phyloP scores from a whole-genome alignment of 768 basidiomycete species.

The Tylopilus subfusipes region DNA sequence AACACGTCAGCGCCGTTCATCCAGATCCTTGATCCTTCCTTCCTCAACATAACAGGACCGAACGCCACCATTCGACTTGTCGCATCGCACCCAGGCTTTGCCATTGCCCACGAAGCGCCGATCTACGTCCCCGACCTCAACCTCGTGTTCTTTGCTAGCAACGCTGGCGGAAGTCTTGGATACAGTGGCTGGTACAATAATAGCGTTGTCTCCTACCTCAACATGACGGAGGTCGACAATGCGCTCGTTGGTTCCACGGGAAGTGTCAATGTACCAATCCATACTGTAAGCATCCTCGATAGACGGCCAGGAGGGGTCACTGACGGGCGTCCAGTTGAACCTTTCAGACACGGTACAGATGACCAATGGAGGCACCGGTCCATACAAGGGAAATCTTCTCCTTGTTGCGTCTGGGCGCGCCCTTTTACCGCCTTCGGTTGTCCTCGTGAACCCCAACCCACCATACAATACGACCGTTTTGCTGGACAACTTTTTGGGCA shows the following conservation, averaged over 20 bases:
- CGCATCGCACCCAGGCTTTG: constrained; percentile 59
- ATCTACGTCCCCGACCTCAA: constrained; percentile 61
- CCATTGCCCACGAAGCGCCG: constrained; percentile 79
- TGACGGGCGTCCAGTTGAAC: constrained; percentile 45
- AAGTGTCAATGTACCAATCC: constrained; percentile 48
- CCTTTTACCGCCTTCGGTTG: constrained; percentile 56
- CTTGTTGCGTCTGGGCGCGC: constrained; percentile 68
- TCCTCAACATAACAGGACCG: constrained; percentile 56
- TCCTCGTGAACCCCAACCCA: constrained; percentile 58
- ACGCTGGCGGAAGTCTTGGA: constrained; percentile 62
- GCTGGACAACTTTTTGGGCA: constrained; percentile 77
- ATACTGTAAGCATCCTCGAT: constrained; percentile 28
- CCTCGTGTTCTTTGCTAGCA: constrained; percentile 71
- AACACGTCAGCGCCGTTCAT: constrained; percentile 57
- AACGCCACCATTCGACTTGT: constrained; percentile 58
- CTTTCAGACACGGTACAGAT: constrained; percentile 60
- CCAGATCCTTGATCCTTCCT: constrained; percentile 50
- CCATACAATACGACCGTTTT: constrained; percentile 69
- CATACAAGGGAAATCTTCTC: constrained; percentile 54
- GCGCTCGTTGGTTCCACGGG: constrained; percentile 36
- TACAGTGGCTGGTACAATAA: constrained; percentile 63
- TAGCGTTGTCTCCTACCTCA: constrained; percentile 60
- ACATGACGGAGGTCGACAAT: constrained; percentile 50
- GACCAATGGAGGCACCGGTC: constrained; percentile 69
- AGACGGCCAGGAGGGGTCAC: too few species aligned